Evolutionary conservation across 108 stramenopile species (phyloP).

Genomic region (Fragilaria radians): DNA sequence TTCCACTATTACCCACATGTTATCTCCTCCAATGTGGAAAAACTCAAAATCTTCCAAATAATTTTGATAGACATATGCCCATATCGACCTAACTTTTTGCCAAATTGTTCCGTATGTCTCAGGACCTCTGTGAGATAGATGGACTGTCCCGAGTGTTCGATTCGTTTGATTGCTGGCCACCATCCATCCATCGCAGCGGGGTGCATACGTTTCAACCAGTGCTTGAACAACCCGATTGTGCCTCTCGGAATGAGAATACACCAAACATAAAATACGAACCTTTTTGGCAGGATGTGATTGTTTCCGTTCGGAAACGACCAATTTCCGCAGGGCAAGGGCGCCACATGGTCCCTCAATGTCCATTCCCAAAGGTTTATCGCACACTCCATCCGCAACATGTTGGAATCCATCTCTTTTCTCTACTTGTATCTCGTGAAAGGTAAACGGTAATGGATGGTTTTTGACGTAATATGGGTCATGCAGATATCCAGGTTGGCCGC

Average conservation of each 20-base stretch:
- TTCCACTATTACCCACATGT: constrained; percentile 82
- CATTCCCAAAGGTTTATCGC: too few species aligned
- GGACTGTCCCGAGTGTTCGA: constrained; percentile 42
- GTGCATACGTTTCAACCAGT: constrained; percentile 35
- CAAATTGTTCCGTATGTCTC: constrained; percentile 72
- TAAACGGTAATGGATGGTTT: too few species aligned
- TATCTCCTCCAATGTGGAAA: constrained; percentile 91
- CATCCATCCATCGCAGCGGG: constrained; percentile 87
- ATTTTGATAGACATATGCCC: constrained; percentile 78
- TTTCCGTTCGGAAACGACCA: too few species aligned
- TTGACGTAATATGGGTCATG: too few species aligned
- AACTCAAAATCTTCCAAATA: constrained; percentile 84
- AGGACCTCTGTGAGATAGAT: constrained; percentile 46
- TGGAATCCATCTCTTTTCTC: too few species aligned
- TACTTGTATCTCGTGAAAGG: too few species aligned
- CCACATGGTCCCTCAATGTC: too few species aligned
- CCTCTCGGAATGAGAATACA: constrained; percentile 62
- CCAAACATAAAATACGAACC: constrained; percentile 73
- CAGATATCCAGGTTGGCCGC: too few species aligned
- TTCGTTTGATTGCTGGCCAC: constrained; percentile 55
- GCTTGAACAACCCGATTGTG: constrained; percentile 44
- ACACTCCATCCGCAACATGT: too few species aligned
- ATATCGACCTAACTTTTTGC: constrained; percentile 69
- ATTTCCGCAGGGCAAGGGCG: too few species aligned
- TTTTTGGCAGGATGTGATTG: too few species aligned